Base-by-base conservation (phyloP, 495 filamentous ascomycete species). In the Aspergillus bridgeri region DNA sequence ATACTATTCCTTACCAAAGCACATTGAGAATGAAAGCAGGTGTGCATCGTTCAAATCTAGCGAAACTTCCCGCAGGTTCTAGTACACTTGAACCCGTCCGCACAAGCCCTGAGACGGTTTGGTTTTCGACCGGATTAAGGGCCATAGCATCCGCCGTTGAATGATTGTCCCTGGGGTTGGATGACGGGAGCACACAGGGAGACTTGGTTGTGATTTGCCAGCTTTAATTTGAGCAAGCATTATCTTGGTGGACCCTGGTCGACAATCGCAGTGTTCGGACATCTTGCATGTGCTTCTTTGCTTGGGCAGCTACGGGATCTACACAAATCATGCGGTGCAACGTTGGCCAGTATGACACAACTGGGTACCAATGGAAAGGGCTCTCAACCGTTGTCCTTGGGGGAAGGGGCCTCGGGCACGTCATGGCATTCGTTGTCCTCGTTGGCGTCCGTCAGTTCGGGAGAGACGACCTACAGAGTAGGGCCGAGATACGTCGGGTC, bases 281-380 rank as follows among this genome's bases (percentile, higher is more conserved):
- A 56, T 52, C 54, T 54, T 60, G 61, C 64, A 61, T 60, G 55
- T 48, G 59, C 51, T 57, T 63, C 56, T 58, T 56, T 57, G 53
- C 62, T 68, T 65, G 65, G 65, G 65, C 65, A 68, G 60, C 65
- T 58, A 68, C 60, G 46, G 47, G 59, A 56, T 53, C 58, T 63
- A 62, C 60, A 61, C 59, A 59, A 65, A 59, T 64, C 56, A 60
- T 60, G 60, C 47, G 25, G 62, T 64, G 63, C 60, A 57, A 65
- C 58, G 54, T 63, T 57, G 58, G 38, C 51, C 33, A 24, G 59
- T 55, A 50, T 54, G 54, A 58, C 58, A 56, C 49, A 45, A 60
- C 56, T 50, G 42, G 52, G 56, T 45, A 52, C 53, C 57, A 54
- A 50, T 50, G 48, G 44, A 57, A 54, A 56, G 44, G 51, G 25